Percentiles rank a stretch among this genome's conserved stretches.
Conservation (phyloP, 345 rosid genomes). For the Theobroma cacao region DNA sequence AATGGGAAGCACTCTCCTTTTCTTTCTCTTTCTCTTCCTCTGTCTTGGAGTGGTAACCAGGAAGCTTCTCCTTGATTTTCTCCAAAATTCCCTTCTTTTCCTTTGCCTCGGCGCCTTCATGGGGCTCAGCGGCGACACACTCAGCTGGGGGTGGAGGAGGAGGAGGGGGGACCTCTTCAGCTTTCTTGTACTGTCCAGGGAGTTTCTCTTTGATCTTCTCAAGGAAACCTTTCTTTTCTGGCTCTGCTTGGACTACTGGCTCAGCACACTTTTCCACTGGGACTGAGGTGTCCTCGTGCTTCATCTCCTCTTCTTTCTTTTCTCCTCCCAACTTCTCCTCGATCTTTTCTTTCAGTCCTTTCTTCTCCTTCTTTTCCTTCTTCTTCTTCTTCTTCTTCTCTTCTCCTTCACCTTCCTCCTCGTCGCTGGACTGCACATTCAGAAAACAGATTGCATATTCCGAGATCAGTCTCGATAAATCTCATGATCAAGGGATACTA, state of each 20-base stretch:
- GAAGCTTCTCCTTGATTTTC: constrained; percentile 67
- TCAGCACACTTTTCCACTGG: constrained; percentile 21
- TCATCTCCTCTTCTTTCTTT: constrained; percentile 38
- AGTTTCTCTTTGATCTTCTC: constrained; percentile 67
- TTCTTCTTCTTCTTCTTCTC: constrained; percentile 63
- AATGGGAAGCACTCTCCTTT: background rate
- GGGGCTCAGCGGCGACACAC: constrained; percentile 7
- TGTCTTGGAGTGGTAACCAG: constrained; percentile 39
- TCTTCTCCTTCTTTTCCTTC: constrained; percentile 52
- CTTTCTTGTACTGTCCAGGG: constrained; percentile 45
- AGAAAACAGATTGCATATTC: background rate
- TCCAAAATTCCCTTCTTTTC: constrained; percentile 65
- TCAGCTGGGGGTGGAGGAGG: constrained; percentile 19
- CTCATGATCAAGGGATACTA: background rate
- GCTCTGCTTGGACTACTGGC: constrained; percentile 13
- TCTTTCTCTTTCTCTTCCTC: constrained; percentile 22
- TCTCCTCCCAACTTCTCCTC: constrained; percentile 9
- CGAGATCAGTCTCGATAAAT: background rate
- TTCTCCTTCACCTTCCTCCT: constrained; percentile 65
- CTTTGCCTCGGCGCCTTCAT: constrained; percentile 28
- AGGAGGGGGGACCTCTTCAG: constrained; percentile 26
- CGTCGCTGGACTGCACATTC: constrained; percentile 67
- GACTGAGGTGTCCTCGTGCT: constrained; percentile 39
- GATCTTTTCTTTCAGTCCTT: constrained; percentile 50
- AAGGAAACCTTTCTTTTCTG: constrained; percentile 58